Evolutionary conservation across 2,329 filamentous ascomycete species (phyloP).

Genomic region (Penicillium italicum): DNA sequence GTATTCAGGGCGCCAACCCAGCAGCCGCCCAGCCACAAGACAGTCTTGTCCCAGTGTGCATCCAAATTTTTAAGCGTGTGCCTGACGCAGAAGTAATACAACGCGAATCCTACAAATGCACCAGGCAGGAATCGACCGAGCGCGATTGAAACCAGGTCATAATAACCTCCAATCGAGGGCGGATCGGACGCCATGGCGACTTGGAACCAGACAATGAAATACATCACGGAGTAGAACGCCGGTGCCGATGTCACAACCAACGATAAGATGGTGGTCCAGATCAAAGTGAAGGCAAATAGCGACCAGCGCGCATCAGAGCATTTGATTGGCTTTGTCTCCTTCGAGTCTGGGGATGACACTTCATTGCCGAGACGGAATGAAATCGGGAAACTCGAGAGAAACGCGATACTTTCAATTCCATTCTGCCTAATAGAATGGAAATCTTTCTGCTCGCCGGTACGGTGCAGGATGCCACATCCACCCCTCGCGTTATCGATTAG

Average conservation of each 20-base stretch:
- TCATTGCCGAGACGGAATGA: constrained; percentile 42
- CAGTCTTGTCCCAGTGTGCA: constrained; percentile 58
- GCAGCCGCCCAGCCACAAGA: constrained; percentile 58
- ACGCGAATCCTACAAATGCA: constrained; percentile 55
- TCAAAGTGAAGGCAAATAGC: constrained; percentile 53
- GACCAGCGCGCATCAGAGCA: constrained; percentile 59
- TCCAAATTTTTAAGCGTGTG: constrained; percentile 49
- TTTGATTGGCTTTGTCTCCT: constrained; percentile 28
- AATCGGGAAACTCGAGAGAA: constrained; percentile 56
- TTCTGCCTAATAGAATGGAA: constrained; percentile 48
- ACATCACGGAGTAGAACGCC: constrained; percentile 55
- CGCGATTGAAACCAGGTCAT: constrained; percentile 52
- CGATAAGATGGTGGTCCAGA: constrained; percentile 53
- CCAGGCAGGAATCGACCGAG: constrained; percentile 58
- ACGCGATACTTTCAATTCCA: constrained; percentile 52
- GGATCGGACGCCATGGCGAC: constrained; percentile 60
- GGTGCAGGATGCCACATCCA: constrained; percentile 55
- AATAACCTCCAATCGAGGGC: constrained; percentile 53
- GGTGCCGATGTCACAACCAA: constrained; percentile 56
- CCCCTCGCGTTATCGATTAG: constrained; percentile 53
- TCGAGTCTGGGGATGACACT: constrained; percentile 22
- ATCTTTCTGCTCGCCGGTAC: constrained; percentile 49
- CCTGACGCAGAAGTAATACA: constrained; percentile 54
- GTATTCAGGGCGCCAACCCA: constrained; percentile 62
- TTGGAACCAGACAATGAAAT: constrained; percentile 57